Evolutionary conservation across 148 eudicot species (phyloP).

Genomic region (Vaccinium myrtillus): DNA sequence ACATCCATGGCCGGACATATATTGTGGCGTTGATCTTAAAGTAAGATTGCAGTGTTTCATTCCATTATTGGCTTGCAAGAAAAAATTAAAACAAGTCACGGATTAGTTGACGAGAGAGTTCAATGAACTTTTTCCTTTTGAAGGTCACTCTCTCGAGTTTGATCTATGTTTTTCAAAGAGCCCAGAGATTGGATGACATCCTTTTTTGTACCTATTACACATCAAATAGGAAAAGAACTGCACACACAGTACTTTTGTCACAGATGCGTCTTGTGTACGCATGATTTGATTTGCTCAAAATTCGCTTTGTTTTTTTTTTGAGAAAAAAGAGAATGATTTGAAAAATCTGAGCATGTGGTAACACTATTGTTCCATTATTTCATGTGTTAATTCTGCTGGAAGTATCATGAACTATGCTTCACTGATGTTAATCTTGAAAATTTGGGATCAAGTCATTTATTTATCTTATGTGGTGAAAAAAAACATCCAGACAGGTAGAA

Average conservation of each 20-base stretch:
- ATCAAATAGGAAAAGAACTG: not conserved
- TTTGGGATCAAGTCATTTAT: not conserved
- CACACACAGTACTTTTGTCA: not conserved
- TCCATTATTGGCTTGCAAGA: not conserved
- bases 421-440: not conserved
- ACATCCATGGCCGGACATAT: not conserved
- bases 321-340: not conserved
- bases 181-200: not conserved
- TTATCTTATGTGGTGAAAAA: not conserved
- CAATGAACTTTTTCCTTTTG: not conserved
- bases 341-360: not conserved
- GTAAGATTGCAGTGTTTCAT: not conserved
- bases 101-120: slow-evolving; percentile 1
- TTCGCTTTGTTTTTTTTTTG: not conserved
- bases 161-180: not conserved
- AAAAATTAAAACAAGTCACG: not conserved
- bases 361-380: not conserved
- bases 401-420: not conserved
- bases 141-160: not conserved
- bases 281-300: not conserved
- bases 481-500: not conserved
- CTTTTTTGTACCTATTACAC: not conserved
- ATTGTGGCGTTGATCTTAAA: not conserved
- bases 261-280: not conserved
- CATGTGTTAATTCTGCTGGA: not conserved